These are phyloP conservation scores for Beauveria sp. DNA, from an alignment of 2,329 filamentous ascomycete species.

Conservation along the genomic window DNA sequence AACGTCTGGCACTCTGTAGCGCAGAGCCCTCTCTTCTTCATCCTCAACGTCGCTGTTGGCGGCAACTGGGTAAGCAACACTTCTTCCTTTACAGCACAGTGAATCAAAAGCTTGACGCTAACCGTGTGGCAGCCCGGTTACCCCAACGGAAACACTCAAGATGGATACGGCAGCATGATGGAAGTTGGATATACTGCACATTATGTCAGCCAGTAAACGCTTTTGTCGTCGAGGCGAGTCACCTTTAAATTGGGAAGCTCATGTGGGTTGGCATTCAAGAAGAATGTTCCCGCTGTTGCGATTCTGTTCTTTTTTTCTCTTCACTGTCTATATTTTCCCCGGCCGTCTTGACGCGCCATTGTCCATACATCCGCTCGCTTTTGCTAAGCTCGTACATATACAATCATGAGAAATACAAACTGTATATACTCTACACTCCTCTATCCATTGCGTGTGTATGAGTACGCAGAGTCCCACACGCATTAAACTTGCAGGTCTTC, in stretches of 20 bases:
- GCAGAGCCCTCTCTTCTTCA: conserved; percentile 42
- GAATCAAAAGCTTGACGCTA: background rate
- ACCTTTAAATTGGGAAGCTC: background rate
- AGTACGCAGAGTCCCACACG: no score
- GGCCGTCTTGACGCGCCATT: conserved; percentile 7
- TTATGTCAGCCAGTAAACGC: conserved; percentile 21
- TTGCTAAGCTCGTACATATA: conserved; percentile 3
- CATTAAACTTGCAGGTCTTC: conserved; percentile 11
- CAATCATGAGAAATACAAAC: conserved; percentile 5
- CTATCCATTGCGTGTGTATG: background rate
- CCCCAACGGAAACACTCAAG: conserved; percentile 38
- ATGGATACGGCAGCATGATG: conserved; percentile 40
- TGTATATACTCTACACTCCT: conserved; percentile 6
- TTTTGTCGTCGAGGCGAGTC: background rate
- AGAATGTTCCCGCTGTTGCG: background rate
- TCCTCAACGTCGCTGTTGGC: conserved; percentile 49
- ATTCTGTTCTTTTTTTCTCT: background rate
- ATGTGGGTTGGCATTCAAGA: background rate
- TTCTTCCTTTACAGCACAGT: no score
- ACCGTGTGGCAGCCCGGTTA: conserved; percentile 34
- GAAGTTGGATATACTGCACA: conserved; percentile 44
- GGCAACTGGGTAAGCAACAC: conserved; percentile 39
- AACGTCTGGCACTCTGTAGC: conserved; percentile 42
- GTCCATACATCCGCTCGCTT: conserved; percentile 6
- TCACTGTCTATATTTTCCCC: conserved; percentile 10